phyloP scores from a whole-genome alignment of 2,329 filamentous ascomycete species.

The Pestalotiopsis sp. region DNA sequence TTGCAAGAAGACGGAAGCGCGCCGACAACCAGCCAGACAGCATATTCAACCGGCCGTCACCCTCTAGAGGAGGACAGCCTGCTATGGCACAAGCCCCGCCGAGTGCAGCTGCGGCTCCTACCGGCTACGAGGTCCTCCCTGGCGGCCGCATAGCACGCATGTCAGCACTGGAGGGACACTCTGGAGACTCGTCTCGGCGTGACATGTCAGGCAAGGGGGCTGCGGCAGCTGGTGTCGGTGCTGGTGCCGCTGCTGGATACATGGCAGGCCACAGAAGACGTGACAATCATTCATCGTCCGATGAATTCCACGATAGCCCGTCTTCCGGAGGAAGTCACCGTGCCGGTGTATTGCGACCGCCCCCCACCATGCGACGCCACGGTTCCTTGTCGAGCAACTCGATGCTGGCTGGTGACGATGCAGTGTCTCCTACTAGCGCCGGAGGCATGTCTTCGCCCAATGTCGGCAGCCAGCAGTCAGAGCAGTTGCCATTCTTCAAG shows the following conservation, averaged over 20 bases:
- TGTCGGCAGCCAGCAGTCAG: constrained; percentile 85
- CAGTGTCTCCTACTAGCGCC: constrained; percentile 70
- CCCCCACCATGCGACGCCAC: constrained; percentile 66
- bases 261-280: constrained; percentile 46
- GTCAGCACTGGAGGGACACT: constrained; percentile 85
- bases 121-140: constrained; percentile 75
- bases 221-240: constrained; percentile 48
- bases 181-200: constrained; percentile 54
- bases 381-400: constrained; percentile 91
- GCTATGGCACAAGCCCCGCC: constrained; percentile 40
- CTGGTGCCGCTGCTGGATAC: constrained; percentile 52
- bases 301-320: constrained; percentile 72
- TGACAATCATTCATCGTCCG: constrained; percentile 69
- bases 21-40: constrained; percentile 66
- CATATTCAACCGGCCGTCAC: constrained; percentile 89
- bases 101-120: constrained; percentile 31
- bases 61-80: constrained; percentile 54
- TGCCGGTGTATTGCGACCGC: constrained; percentile 58
- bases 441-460: constrained; percentile 82
- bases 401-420: constrained; percentile 69
- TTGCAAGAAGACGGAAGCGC: constrained; percentile 51
- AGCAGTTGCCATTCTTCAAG: constrained; percentile 95
- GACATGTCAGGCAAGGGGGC: constrained; percentile 32
- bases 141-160: constrained; percentile 92
- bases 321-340: constrained; percentile 58